Evolutionary conservation across 225 moss, liverwort and hornwort species (phyloP), one percentile per base, ranked within the genome.

Genomic region (Anthoceros angustus): DNA sequence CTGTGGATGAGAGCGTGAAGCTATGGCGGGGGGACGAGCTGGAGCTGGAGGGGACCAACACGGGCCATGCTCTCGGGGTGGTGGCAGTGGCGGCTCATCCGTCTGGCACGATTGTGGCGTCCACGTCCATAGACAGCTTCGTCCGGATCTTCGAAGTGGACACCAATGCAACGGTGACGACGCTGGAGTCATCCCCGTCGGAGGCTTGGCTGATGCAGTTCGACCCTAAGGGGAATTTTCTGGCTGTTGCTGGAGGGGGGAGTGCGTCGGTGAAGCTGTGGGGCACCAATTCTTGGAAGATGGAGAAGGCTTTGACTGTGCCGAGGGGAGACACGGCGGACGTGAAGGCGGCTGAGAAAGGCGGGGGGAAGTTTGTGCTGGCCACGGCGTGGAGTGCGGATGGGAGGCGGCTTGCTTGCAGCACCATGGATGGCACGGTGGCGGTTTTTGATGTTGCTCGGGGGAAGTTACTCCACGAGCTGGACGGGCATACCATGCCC

Each of bases 171-270:
- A 92, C 92, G 12, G 69, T 98, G 63, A 73, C 88, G 7, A 92
- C 87, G 20, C 81, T 98, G 23, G 92, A 98, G 73, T 86, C 89
- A 8, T 80, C 98, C 20, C 98, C 98, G 40, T 84, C 98, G 48
- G 92, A 92, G 72, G 87, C 98, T 10, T 98, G 92, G 92, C 84
- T 86, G 7, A 87, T 98, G 89, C 87, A 86, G 76, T 98, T 98
- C 49, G 86, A 98, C 77, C 92, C 98, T 42, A 98, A 87, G 81
- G 41, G 91, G 88, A 92, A 92, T 63, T 62, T 87, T 15, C 72
- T 98, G 50, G 98, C 98, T 43, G 98, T 98, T 9, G 98, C 98
- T 10, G 98, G 98, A 12, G 98, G 98, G 62, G 98, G 92, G 9
- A 98, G 98, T 73, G 82, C 79, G 40, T 84, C 98, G 32, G 78